phyloP scores from a whole-genome alignment of 202 grass and related monocot species.

The Brachypodium distachyon region DNA sequence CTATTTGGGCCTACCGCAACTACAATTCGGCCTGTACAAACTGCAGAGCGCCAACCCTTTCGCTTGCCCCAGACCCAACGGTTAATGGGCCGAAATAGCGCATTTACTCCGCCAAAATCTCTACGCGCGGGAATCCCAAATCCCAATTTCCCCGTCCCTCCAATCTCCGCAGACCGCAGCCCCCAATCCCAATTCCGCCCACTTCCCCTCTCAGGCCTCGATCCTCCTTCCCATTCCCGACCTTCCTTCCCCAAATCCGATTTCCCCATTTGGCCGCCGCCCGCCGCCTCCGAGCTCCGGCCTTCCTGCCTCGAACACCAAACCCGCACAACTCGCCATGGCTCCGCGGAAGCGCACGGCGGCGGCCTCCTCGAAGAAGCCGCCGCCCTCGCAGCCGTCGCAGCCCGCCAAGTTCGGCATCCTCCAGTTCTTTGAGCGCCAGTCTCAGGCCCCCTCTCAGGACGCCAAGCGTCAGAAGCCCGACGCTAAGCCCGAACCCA shows the following conservation, averaged over 20 bases:
- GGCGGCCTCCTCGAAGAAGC: conserved; percentile 41
- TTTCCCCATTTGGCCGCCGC: background rate
- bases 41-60: no score
- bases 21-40: background rate
- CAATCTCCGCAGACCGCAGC: background rate
- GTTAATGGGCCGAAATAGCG: background rate
- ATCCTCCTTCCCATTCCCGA: background rate
- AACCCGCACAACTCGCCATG: conserved; percentile 27
- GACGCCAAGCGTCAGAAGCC: conserved; percentile 21
- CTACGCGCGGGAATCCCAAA: conserved; percentile 41
- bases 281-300: background rate
- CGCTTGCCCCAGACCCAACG: background rate
- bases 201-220: no score
- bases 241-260: conserved; percentile 19
- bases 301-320: background rate
- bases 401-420: conserved; percentile 89
- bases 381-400: conserved; percentile 38
- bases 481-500: background rate
- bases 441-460: conserved; percentile 57
- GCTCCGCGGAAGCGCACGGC: conserved; percentile 64
- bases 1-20: background rate
- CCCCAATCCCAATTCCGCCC: background rate
- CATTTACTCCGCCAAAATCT: background rate
- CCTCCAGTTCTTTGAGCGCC: conserved; percentile 94
- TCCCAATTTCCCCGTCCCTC: conserved; percentile 5